Conservation (phyloP, 192 early-diverging fungal genomes). For the Backusella tuberculispora region DNA sequence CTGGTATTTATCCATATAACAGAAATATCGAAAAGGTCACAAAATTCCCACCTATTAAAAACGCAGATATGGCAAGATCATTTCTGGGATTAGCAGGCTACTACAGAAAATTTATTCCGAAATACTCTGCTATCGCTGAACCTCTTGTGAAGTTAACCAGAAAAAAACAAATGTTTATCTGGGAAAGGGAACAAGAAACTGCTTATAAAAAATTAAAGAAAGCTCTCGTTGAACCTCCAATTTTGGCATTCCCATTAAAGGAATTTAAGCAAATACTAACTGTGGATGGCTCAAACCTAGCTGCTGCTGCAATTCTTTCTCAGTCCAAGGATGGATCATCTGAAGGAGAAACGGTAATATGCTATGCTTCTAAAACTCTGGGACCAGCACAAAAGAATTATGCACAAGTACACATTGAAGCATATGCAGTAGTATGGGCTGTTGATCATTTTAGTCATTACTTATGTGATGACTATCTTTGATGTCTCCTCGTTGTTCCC, state of each 20-base stretch:
- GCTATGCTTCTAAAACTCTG: neutral
- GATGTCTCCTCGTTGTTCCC: too few species aligned
- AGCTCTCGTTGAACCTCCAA: neutral
- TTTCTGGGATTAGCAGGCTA: slow-evolving; percentile 48
- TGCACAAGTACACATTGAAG: slow-evolving; percentile 2
- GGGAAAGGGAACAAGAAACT: neutral
- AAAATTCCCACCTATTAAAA: slow-evolving; percentile 28
- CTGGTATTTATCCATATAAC: neutral
- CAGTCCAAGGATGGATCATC: neutral
- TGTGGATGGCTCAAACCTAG: neutral
- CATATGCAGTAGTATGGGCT: slow-evolving; percentile 1
- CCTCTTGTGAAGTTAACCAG: slow-evolving; percentile 37
- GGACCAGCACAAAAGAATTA: neutral
- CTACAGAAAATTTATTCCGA: slow-evolving; percentile 41
- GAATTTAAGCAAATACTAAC: neutral
- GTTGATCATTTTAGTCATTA: slow-evolving; percentile 19
- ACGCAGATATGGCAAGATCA: slow-evolving; percentile 10
- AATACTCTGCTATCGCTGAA: slow-evolving; percentile 40
- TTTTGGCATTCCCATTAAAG: neutral
- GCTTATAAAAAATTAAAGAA: neutral
- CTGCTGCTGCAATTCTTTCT: neutral
- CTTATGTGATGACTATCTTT: too few species aligned
- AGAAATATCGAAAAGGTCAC: neutral
- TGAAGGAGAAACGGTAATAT: neutral
- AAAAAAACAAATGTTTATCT: slow-evolving; percentile 36